phyloP scores from a whole-genome alignment of 768 basidiomycete genomes.

The Strobilomyces confusus region DNA sequence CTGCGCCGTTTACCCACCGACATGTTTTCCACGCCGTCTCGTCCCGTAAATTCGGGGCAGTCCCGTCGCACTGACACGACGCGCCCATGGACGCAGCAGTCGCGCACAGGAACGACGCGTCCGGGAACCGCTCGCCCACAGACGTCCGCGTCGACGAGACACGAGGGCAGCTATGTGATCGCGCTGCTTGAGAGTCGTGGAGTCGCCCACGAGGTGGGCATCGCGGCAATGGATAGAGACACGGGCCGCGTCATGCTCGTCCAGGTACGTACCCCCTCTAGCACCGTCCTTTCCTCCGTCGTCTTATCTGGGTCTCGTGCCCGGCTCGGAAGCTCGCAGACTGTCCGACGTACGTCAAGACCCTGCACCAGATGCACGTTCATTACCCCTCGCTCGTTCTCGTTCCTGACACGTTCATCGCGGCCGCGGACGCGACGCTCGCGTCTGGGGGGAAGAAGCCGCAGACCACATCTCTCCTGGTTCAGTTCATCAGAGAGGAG shows the following conservation, averaged over 20 bases:
- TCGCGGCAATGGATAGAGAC: constrained; percentile 80
- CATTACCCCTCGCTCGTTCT: constrained; percentile 69
- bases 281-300: neutral
- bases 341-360: constrained; percentile 85
- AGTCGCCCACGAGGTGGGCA: constrained; percentile 78
- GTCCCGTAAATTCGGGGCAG: constrained; percentile 9
- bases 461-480: constrained; percentile 53
- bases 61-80: constrained; percentile 15
- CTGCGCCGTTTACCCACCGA: no score
- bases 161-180: constrained; percentile 60
- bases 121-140: constrained; percentile 50
- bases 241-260: constrained; percentile 73
- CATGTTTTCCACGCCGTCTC: constrained; percentile 15
- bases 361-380: constrained; percentile 79
- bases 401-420: constrained; percentile 79
- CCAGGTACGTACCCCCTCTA: constrained; percentile 49
- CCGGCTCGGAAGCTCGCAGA: constrained; percentile 60
- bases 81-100: constrained; percentile 55
- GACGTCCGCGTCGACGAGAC: constrained; percentile 55
- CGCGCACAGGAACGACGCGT: constrained; percentile 44
- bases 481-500: constrained; percentile 70
- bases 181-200: constrained; percentile 77
- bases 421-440: constrained; percentile 47
- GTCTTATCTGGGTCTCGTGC: neutral
- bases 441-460: constrained; percentile 43